Evolutionary conservation across 2,329 filamentous ascomycete genomes (phyloP), one percentile per base, ranked within the genome.

Genomic region (Apiospora saccharicola): DNA sequence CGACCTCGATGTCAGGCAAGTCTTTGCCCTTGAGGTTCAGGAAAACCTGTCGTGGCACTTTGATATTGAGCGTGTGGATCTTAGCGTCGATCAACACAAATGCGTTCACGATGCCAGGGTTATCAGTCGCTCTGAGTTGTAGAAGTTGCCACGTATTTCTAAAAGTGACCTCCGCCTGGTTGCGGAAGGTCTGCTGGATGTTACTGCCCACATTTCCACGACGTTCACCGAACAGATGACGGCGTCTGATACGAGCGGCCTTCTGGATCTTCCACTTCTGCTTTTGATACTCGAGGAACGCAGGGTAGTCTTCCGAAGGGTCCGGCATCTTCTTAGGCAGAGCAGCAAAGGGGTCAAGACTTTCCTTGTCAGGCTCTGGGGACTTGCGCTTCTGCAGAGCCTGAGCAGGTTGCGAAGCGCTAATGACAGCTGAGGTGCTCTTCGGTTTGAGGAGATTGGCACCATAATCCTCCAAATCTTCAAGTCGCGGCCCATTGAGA

Each of bases 251-350:
- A 30, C 96, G 91, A 46, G 96, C 95, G 80, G 97, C 93, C 79
- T 95, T 97, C 81, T 99, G 96, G 49, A 98, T 92, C 85, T 96
- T 98, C 96, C 96, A 99, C 83, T 99, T 99, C 84, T 95, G 91
- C 83, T 99, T 99, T 81, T 99, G 96, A 79, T 98, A 98, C 79
- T 93, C 89, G 70, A 99, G 82, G 86, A 97, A 99, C 0, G 90
- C 94, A 24, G 90, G 85, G 77, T 99, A 99, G 81, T 99, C 93
- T 68, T 96, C 91, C 0, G 91, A 93, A 26, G 96, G 93, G 34
- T 89, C 90, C 1, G 96, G 96, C 93, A 98, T 97, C 57, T 90
- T 88, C 73, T 92, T 90, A 0, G 96, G 96, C 19, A 99, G 86
- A 34, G 90, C 90, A 41, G 94, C 92, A 81, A 94, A 97, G 0